phyloP scores from a whole-genome alignment of 2,329 filamentous ascomycete genomes.

The Xylaria sp. region DNA sequence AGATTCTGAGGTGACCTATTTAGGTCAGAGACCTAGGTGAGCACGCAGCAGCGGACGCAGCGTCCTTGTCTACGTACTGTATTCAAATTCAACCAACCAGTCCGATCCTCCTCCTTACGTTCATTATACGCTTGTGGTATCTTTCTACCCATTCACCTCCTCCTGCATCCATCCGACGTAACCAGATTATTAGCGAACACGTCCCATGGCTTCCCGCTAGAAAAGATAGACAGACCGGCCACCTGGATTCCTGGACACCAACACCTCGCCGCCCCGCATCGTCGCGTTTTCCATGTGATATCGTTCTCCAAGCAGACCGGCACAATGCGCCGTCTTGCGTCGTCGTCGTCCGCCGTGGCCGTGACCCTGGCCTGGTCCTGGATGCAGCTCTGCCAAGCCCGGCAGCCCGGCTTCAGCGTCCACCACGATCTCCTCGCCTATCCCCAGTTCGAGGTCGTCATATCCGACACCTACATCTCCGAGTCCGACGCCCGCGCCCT shows the following conservation, averaged over 20 bases:
- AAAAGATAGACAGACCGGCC: slow-evolving; percentile 33
- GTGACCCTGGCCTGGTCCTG: slow-evolving; percentile 49
- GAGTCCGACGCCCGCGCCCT: slow-evolving; percentile 74
- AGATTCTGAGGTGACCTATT: no score
- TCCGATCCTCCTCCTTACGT: no score
- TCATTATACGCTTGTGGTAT: no score
- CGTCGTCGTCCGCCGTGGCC: slow-evolving; percentile 50
- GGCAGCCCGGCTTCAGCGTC: slow-evolving; percentile 77
- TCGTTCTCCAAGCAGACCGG: slow-evolving; percentile 46
- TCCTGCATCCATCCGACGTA: no score
- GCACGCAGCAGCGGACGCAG: no score
- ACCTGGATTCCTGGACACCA: background rate
- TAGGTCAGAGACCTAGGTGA: no score
- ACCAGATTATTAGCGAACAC: no score
- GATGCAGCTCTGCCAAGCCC: slow-evolving; percentile 60
- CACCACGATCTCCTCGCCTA: slow-evolving; percentile 88
- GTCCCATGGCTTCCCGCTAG: background rate
- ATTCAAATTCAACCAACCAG: no score
- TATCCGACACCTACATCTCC: slow-evolving; percentile 77
- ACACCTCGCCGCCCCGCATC: slow-evolving; percentile 1
- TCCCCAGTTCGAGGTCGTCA: slow-evolving; percentile 88
- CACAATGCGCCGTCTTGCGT: slow-evolving; percentile 65
- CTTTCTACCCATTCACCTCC: no score
- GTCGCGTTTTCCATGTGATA: slow-evolving; percentile 50
- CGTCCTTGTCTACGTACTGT: no score